Evolutionary conservation across 192 early-diverging fungal genomes (phyloP), one percentile per base, ranked within the genome.

Genomic region (Podila horticola): DNA sequence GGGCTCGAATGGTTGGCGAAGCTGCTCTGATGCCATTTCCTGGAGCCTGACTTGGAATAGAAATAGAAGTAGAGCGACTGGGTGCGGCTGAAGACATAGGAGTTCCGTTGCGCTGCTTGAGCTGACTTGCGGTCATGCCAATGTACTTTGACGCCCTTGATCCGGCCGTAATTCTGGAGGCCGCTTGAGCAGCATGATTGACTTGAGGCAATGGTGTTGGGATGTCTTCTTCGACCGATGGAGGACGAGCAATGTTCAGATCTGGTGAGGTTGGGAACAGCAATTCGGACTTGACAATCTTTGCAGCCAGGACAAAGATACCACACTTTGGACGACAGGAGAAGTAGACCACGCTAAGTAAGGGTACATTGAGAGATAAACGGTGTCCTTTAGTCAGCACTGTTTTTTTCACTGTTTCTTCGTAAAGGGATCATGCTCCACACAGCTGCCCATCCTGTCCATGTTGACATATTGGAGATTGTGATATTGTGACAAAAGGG

Each of bases 221-320:
- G 30, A 24, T 26, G 29, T 55, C 58, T 29, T 55, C 50, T 48
- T 52, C 49, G 20, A 38, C 65, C 9, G 83, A 71, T 36, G 70
- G 55, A 57, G 63, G 79, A 67, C 59, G 75, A 64, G 41, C 70
- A 24, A 29, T 29, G 41, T 52, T 3, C 13, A 36, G 73, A 22
- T 77, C 72, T 62, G 67, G 71, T 33, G 61, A 63, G 22, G 58
- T 49, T 10, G 69, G 72, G 20, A 72, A 62, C 1, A 65, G 59
- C 50, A 79, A 57, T 36, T 85, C 82, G 34, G 81, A 70, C 49
- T 77, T 76, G 10, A 66, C 74, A 57, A 85, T 67, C 60, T 93
- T 93, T 29, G 90, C 88, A 20, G 92, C 88, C 19, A 91, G 84
- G 22, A 93, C 84, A 86, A 94, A 95, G 41, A 95, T 82, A 22